Conservation (phyloP, 352 stramenopile species). For the Phytopythium oedochilum region DNA sequence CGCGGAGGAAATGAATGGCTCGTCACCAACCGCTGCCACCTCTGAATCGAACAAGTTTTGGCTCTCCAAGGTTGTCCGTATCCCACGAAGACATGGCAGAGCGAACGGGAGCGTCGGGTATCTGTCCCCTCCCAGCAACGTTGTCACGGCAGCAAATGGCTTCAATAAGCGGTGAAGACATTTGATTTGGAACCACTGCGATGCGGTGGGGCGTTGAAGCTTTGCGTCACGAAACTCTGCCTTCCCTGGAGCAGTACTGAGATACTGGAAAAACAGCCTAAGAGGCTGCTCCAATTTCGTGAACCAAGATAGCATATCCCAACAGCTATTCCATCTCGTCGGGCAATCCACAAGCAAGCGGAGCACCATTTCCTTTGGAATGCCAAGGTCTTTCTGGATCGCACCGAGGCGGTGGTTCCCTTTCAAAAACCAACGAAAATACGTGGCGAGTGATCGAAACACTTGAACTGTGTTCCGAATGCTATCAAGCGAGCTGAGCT, state of each 20-base stretch:
- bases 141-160: background rate
- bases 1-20: no score
- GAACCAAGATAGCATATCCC: background rate
- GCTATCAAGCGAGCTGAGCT: background rate
- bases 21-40: no score
- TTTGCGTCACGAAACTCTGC: background rate
- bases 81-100: no score
- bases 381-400: background rate
- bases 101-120: background rate
- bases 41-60: no score
- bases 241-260: background rate
- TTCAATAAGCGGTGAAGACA: background rate
- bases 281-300: background rate
- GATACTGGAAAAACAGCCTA: background rate
- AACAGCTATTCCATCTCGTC: background rate
- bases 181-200: background rate
- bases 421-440: background rate
- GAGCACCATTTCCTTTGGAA: background rate
- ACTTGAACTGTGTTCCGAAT: background rate
- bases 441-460: background rate
- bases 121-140: background rate
- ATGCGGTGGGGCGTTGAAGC: background rate
- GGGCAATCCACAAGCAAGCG: background rate
- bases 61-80: no score
- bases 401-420: background rate